Conservation (phyloP, 257 asterid genomes). For the Nicotiana undulata region DNA sequence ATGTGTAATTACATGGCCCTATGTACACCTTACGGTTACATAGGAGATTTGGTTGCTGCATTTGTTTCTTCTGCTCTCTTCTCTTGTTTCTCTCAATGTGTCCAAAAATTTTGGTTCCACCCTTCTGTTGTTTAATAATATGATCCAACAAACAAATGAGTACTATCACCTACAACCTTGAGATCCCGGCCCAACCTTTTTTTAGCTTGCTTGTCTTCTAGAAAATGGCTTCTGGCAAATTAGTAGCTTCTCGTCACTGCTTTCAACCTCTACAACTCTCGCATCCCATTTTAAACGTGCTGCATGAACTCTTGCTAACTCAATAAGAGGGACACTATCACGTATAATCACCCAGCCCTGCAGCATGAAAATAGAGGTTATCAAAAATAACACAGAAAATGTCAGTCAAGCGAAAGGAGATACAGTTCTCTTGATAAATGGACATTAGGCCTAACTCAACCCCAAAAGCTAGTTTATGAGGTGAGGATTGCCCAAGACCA, state of each 20-base stretch:
- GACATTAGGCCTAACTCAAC: too few relatives aligned
- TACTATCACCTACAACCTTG: conserved; percentile 31
- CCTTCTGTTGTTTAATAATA: conserved; percentile 15
- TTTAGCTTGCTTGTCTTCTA: conserved; percentile 63
- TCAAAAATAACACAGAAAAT: background rate
- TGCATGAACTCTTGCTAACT: conserved; percentile 69
- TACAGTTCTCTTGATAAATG: background rate
- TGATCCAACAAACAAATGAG: conserved; percentile 30
- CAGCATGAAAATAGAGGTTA: conserved; percentile 12
- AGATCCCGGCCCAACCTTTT: conserved; percentile 4
- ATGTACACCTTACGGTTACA: conserved; percentile 69
- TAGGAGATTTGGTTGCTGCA: conserved; percentile 26
- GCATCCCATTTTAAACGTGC: conserved; percentile 93
- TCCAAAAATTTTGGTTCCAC: conserved; percentile 29
- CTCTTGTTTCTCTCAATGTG: conserved; percentile 28
- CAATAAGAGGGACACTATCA: conserved; percentile 59
- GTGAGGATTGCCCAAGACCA: too few relatives aligned
- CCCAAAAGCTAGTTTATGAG: too few relatives aligned
- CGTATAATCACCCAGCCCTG: conserved; percentile 95
- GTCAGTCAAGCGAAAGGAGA: background rate
- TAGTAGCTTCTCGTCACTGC: conserved; percentile 76
- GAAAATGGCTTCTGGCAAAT: conserved; percentile 93
- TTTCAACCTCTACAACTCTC: conserved; percentile 82
- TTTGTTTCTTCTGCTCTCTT: conserved; percentile 14
- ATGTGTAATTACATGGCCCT: conserved; percentile 53